Conservation (phyloP, 192 early-diverging fungal genomes). For the Backusella macrospora region DNA sequence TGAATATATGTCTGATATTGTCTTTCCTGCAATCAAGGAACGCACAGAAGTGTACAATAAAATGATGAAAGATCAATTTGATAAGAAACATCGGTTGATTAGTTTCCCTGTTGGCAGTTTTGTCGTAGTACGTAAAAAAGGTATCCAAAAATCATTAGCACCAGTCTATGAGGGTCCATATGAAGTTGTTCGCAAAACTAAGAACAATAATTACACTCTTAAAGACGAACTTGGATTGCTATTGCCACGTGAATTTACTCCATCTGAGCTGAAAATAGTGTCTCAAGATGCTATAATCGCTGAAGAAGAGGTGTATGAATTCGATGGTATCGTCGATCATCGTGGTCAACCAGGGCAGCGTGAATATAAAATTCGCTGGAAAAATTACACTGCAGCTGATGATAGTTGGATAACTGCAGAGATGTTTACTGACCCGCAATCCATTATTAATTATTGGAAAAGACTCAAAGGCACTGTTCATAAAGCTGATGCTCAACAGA, state of each 20-base stretch:
- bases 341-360: no score
- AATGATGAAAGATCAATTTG: neutral
- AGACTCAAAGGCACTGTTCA: no score
- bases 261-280: neutral
- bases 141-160: neutral
- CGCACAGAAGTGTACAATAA: neutral
- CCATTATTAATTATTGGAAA: no score
- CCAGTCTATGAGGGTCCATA: neutral
- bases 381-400: no score
- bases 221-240: neutral
- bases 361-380: no score
- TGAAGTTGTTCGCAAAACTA: neutral
- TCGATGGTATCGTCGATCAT: no score
- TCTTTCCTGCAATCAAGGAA: neutral
- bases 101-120: neutral
- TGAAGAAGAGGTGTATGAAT: neutral
- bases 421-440: no score
- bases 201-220: neutral
- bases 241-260: neutral
- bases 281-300: neutral
- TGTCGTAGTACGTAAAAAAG: neutral
- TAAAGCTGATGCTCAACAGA: no score
- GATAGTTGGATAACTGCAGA: no score
- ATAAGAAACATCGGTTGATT: neutral
- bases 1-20: neutral